Evolutionary conservation across 1,139 yeast species (phyloP).

Genomic region (Suhomyces guaymorum): DNA sequence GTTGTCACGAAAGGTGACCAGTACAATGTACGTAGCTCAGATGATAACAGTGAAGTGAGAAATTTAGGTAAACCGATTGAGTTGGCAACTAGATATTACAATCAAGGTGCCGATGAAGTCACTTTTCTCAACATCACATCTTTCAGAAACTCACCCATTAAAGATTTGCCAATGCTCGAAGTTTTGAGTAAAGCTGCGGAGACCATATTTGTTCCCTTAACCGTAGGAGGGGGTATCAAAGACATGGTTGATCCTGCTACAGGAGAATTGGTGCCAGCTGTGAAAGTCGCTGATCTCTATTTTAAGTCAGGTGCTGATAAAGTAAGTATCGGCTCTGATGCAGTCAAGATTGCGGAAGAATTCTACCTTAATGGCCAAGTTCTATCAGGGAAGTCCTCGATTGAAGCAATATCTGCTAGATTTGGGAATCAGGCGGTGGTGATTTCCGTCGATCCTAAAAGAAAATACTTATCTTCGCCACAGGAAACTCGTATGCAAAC

Average conservation of each 20-base stretch:
- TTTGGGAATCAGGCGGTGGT: constrained; percentile 98
- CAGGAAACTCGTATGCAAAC: constrained; percentile 57
- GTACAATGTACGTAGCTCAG: constrained; percentile 86
- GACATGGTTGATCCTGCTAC: constrained; percentile 80
- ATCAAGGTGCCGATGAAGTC: constrained; percentile 95
- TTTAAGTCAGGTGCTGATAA: constrained; percentile 97
- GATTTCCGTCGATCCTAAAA: constrained; percentile 92
- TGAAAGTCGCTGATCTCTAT: constrained; percentile 85
- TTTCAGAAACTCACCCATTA: constrained; percentile 87
- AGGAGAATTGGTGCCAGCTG: constrained; percentile 74
- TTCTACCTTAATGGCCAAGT: constrained; percentile 59
- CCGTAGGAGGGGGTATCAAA: constrained; percentile 97
- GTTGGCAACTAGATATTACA: constrained; percentile 82
- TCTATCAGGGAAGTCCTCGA: constrained; percentile 77
- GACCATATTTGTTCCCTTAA: constrained; percentile 90
- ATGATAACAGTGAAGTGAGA: constrained; percentile 53
- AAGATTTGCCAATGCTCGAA: constrained; percentile 92
- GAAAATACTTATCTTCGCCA: constrained; percentile 70
- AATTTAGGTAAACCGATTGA: constrained; percentile 95
- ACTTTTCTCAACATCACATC: constrained; percentile 94
- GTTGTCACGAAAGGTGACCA: constrained; percentile 98
- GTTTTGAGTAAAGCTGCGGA: constrained; percentile 81
- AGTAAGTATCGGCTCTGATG: constrained; percentile 96
- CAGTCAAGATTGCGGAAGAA: constrained; percentile 85
- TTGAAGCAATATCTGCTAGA: constrained; percentile 85